Base-by-base conservation (phyloP, 805 yeast species). In the Saccharomycopsis sp. region DNA sequence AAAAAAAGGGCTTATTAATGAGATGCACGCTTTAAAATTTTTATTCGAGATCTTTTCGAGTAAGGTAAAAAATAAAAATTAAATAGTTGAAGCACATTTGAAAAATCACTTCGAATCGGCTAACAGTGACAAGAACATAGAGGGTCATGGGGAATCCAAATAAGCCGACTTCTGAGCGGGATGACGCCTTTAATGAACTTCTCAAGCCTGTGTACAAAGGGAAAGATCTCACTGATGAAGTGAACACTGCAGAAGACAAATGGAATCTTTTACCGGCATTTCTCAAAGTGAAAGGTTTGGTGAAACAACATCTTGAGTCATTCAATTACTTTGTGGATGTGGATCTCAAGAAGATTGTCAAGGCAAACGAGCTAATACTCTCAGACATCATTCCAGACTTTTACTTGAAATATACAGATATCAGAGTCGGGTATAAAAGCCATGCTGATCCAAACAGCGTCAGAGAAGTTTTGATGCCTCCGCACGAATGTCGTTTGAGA, bases 331-430 rank as follows among this genome's bases (percentile, higher is more conserved):
- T 92, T 59, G 94, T 92, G 15, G 96, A 92, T 54, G 78, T 75
- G 5, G 99, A 92, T 58, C 69, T 92, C 59, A 86, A 84, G 63
- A 89, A 92, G 57, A 92, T 92, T 59, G 81, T 92, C 46, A 67
- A 74, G 51, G 98, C 99, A 12, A 92, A 92, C 59, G 88, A 88
- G 62, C 63, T 74, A 39, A 87, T 92, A 30, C 65, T 92, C 20
- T 79, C 92, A 52, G 98, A 92, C 60, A 97, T 92, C 27, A 97
- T 89, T 62, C 98, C 98, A 1, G 95, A 88, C 56, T 92, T 92
- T 56, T 92, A 89, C 54, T 68, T 92, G 57, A 89, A 86, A 53
- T 92, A 92, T 59, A 68, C 86, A 44, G 97, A 92, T 58, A 92
- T 92, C 52, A 69, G 96, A 50, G 89, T 92, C 17, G 97, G 97